Conservation (phyloP, 805 yeast genomes). For the Candida endomychidarum region DNA sequence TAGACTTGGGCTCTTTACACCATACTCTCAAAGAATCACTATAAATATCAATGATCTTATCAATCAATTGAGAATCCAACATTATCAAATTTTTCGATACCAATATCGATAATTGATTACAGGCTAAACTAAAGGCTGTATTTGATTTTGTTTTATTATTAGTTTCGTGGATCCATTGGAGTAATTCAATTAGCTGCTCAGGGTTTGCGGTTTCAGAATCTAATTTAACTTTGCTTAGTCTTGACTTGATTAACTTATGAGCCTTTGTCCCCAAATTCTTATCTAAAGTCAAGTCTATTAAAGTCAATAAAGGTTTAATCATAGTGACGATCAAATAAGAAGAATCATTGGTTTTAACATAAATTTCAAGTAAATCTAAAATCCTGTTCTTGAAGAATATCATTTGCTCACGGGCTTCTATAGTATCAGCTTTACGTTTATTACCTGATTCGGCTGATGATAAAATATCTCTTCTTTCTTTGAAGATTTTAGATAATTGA, state of each 20-base stretch:
- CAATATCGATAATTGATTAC: conserved; percentile 65
- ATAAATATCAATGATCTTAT: conserved; percentile 56
- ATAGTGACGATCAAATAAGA: conserved; percentile 42
- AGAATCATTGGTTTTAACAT: conserved; percentile 46
- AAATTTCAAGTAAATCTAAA: conserved; percentile 72
- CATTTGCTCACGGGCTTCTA: conserved; percentile 77
- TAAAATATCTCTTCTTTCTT: conserved; percentile 73
- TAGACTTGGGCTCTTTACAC: conserved; percentile 50
- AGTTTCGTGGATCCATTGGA: conserved; percentile 47
- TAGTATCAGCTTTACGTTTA: conserved; percentile 69
- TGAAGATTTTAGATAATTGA: conserved; percentile 78
- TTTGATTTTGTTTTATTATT: conserved; percentile 28
- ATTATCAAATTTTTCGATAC: conserved; percentile 53
- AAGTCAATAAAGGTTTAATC: conserved; percentile 55
- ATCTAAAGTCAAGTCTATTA: conserved; percentile 69
- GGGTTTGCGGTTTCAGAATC: conserved; percentile 15
- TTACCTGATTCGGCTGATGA: conserved; percentile 52
- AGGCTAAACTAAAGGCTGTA: conserved; percentile 54
- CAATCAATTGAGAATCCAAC: conserved; percentile 36
- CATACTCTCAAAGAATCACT: conserved; percentile 56
- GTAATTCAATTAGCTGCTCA: conserved; percentile 21
- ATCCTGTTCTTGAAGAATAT: conserved; percentile 74
- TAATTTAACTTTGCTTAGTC: conserved; percentile 51
- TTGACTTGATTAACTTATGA: conserved; percentile 64
- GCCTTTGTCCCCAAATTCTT: conserved; percentile 71